Conservation (phyloP, 768 basidiomycete genomes). For the Suillus decipiens region DNA sequence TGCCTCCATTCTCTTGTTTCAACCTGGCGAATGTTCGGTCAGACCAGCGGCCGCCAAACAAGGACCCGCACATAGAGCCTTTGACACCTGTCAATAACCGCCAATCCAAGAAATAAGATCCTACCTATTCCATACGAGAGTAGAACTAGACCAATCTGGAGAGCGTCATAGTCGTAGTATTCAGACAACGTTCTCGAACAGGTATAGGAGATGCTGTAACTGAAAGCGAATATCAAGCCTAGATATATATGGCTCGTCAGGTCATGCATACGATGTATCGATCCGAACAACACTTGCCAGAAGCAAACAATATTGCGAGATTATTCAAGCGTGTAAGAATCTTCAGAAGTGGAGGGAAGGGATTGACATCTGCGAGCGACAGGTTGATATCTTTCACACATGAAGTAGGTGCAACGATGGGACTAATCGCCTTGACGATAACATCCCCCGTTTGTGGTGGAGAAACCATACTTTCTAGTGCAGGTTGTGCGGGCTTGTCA, state of each 20-base stretch:
- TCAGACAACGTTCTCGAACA: conserved; percentile 64
- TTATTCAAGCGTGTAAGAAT: conserved; percentile 69
- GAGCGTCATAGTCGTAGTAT: conserved; percentile 64
- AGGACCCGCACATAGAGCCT: conserved; percentile 48
- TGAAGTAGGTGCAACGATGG: conserved; percentile 11
- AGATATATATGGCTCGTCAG: not conserved
- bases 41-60: conserved; percentile 54
- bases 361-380: conserved; percentile 67
- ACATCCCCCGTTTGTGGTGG: conserved; percentile 23
- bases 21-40: conserved; percentile 45
- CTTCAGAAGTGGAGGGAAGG: conserved; percentile 55
- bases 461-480: not conserved
- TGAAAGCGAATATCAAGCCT: conserved; percentile 70
- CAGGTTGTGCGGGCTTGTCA: conserved; percentile 1
- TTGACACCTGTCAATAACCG: not conserved
- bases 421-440: conserved; percentile 15
- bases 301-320: conserved; percentile 46
- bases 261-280: not conserved
- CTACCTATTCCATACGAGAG: conserved; percentile 67
- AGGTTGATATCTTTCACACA: conserved; percentile 44
- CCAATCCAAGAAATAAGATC: conserved; percentile 13
- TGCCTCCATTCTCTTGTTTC: conserved; percentile 46
- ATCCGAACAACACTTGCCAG: conserved; percentile 16
- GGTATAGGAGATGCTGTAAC: conserved; percentile 69
- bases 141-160: conserved; percentile 73